Base-by-base conservation (phyloP, 257 asterid genomes). In the Ballota nigra region DNA sequence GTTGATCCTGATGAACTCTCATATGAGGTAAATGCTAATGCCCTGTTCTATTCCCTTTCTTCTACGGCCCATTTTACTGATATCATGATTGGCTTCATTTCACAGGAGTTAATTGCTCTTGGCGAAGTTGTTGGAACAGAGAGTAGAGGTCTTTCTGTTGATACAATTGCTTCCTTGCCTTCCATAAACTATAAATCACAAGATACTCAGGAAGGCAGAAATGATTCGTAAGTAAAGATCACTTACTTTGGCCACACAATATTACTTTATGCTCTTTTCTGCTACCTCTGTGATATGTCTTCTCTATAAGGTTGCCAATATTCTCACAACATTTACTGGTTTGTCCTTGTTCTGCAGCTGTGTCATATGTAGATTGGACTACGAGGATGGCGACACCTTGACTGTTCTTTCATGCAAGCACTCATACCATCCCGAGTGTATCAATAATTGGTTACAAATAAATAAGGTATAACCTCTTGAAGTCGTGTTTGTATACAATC, bases 81-180 rank as follows among this genome's bases (percentile, higher is more conserved):
- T 52, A 24, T 47, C 45, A 62, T 55, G 67, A 49, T 65, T 73
- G 78, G 56, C 52, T 68, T 56, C 70, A 47, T 80, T 51, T 70
- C 75, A 49, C 81, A 93, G 98, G 99, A 94, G 84, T 80, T 94
- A 80, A 76, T 89, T 85, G 99, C 97, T 20, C 81, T 94, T 68
- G 97, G 97, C 22, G 99, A 94, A 69, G 92, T 94, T 24, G 93
- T 94, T 68, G 99, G 99, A 82, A 91, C 97, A 58, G 89, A 91
- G 83, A 91, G 96, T 79, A 85, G 98, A 83, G 98, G 99, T 29
- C 96, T 94, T 84, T 81, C 99, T 82, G 88, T 87, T 31, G 93
- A 88, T 70, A 81, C 86, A 36, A 88, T 94, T 77, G 89, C 97
- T 71, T 86, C 97, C 62, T 78, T 94, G 84, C 92, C 97, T 58